Evolutionary conservation across 169 alveolate species (phyloP).

Genomic region (Eimeria maxima): DNA sequence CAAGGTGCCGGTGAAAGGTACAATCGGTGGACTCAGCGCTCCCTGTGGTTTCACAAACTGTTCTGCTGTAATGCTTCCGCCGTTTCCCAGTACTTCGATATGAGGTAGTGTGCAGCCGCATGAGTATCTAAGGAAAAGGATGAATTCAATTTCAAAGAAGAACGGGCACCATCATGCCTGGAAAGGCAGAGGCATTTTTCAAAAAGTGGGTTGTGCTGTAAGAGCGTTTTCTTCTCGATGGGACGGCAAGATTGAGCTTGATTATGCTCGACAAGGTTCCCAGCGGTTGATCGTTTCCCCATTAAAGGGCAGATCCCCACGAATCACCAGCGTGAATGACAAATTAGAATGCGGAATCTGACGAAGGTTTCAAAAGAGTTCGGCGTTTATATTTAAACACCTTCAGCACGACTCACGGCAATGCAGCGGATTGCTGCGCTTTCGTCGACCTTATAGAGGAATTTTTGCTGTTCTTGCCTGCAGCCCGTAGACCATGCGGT

Average conservation of each 20-base stretch:
- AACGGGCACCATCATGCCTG: neutral
- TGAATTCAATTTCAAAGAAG: neutral
- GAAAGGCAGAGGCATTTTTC: neutral
- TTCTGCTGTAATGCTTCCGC: neutral
- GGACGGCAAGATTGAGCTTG: neutral
- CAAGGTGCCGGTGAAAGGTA: neutral
- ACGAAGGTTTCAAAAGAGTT: neutral
- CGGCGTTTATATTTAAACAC: neutral
- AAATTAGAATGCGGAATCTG: no score
- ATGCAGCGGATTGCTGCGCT: no score
- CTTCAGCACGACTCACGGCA: no score
- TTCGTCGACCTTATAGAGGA: neutral
- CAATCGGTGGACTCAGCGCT: neutral
- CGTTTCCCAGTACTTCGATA: neutral
- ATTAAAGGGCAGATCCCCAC: neutral
- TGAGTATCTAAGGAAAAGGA: neutral
- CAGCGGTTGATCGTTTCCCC: neutral
- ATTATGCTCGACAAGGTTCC: no score
- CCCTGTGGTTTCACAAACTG: neutral
- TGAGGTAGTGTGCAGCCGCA: neutral
- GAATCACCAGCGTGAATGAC: neutral
- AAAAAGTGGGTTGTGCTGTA: neutral
- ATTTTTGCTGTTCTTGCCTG: neutral
- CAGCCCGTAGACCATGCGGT: neutral
- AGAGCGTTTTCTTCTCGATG: neutral